Base-by-base conservation (phyloP, 2,329 filamentous ascomycete species). In the Trichoderma koningiopsis region DNA sequence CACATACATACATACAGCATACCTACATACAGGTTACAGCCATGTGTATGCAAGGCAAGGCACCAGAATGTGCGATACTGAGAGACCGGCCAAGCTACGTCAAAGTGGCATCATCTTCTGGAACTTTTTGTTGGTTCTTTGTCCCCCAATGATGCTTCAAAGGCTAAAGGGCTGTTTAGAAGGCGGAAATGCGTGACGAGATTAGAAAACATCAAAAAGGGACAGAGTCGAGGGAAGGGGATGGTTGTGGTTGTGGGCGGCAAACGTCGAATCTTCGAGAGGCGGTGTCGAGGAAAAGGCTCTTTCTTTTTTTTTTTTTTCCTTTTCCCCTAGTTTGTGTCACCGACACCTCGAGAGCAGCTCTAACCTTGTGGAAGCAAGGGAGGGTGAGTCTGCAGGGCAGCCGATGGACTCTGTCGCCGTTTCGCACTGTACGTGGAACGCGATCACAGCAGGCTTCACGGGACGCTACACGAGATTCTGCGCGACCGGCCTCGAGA, bases 41-140 rank as follows among this genome's bases (percentile, higher is more conserved):
- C 31, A 27, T 52, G 43, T 52, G n/a, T 66, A 57, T 66, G 63
- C 47, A 47, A 47, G 62, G 62, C 29, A 65, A 31, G 60, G 49
- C 33, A 57, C 37, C 27, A 29, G 33, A 31, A 14, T 35, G 24
- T 24, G 66, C 49, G 56, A 56, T 55, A 43, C 47, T 43, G 55
- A 55, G 13, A 55, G 29, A 37, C 24, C 29, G 27, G 37, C 35
- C 53, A 58, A 40, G 29, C 67, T 63, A 69, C 67, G 67, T 63
- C 58, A 69, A 56, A 53, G 59, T 69, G 58, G 58, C 67, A 69
- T 69, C 67, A 69, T 69, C 29, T 52, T 52, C 49, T 52, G 52
- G 49, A 22, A 27, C 24, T 40, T 47, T 33, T 35, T n/a, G 6
- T 35, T 33, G 33, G 7, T 27, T 22, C 8, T 56, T 49, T 22